Conservation (phyloP, 208 protist genomes). For the Spongospora subterranea region DNA sequence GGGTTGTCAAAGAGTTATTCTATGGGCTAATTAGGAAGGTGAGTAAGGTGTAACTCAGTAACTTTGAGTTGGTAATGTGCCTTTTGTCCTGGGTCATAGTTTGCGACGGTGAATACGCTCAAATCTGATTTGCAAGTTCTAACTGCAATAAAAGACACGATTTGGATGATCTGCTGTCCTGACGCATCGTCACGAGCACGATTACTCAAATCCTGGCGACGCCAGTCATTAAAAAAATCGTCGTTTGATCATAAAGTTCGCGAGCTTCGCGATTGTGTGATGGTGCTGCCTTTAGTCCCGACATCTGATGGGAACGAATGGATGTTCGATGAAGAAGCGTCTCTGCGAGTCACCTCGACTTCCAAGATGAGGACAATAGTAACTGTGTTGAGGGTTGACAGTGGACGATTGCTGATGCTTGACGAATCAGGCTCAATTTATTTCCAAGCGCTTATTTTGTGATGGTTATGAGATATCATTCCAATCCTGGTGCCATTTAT, state of each 20-base stretch:
- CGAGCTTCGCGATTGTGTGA: neutral
- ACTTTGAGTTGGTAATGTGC: neutral
- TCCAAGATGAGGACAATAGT: slow-evolving; percentile 33
- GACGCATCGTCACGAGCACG: neutral
- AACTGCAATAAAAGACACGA: neutral
- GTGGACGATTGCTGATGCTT: neutral
- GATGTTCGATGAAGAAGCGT: neutral
- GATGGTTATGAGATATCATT: neutral
- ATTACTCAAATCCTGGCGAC: neutral
- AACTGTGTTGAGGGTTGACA: neutral
- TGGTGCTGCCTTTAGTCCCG: neutral
- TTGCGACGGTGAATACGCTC: neutral
- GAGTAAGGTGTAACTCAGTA: neutral
- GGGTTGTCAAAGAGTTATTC: slow-evolving; percentile 8
- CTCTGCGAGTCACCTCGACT: neutral
- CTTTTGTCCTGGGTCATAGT: no score
- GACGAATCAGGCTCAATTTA: slow-evolving; percentile 1
- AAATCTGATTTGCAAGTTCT: neutral
- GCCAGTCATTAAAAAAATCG: neutral
- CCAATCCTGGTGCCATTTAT: neutral
- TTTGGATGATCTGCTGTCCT: slow-evolving; percentile 9
- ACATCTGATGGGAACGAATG: neutral
- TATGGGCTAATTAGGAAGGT: slow-evolving; percentile 24
- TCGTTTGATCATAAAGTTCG: neutral
- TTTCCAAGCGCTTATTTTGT: neutral